Conservation (phyloP, 257 asterid genomes). For the Solanum megistacrolobum region DNA sequence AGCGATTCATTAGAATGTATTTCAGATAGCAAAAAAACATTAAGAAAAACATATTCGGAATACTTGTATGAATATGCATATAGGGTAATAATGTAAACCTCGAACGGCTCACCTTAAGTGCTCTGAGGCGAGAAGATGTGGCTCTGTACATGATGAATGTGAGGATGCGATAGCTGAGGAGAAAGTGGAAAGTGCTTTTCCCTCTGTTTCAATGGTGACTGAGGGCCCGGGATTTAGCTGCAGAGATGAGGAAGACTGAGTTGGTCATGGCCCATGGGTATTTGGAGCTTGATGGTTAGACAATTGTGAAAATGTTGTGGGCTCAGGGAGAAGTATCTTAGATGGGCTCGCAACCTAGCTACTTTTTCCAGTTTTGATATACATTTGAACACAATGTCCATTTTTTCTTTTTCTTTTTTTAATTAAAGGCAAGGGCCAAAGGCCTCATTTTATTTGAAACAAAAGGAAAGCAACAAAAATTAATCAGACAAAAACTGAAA, state of each 20-base stretch:
- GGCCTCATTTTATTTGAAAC: too few species aligned
- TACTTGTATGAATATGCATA: background rate
- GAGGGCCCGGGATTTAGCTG: background rate
- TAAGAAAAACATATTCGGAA: background rate
- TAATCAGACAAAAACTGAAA: too few species aligned
- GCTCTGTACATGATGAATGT: constrained; percentile 2
- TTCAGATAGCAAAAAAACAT: background rate
- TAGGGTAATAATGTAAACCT: background rate
- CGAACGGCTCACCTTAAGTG: constrained; percentile 44
- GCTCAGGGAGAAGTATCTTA: background rate
- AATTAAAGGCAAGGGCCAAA: too few species aligned
- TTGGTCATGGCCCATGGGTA: background rate
- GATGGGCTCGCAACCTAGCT: background rate
- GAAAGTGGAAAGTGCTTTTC: background rate
- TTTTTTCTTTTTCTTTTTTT: too few species aligned
- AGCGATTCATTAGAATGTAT: background rate
- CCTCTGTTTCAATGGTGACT: background rate
- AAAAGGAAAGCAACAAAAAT: too few species aligned
- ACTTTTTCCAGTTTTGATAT: background rate
- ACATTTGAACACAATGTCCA: too few species aligned
- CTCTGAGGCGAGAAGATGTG: constrained; percentile 52
- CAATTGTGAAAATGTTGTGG: background rate
- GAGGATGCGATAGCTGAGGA: background rate
- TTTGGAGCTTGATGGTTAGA: background rate
- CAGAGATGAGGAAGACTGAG: background rate